Conservation (phyloP, 805 yeast species). For the Teunomyces gatunensis region DNA sequence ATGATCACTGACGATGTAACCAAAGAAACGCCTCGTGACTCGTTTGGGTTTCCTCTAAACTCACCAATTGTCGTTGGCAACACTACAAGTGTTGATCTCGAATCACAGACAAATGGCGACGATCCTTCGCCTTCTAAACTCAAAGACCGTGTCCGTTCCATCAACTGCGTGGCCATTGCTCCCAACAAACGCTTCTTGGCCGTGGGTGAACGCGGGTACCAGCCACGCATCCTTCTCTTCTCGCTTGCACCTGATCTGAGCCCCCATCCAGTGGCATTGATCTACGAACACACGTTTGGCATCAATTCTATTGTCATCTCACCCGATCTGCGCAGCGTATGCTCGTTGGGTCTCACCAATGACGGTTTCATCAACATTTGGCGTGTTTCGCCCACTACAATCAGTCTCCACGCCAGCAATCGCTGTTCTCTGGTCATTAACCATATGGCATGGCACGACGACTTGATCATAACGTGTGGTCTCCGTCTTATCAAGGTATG, state of each 20-base stretch:
- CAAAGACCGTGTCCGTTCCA: slow-evolving; percentile 46
- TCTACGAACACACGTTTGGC: slow-evolving; percentile 67
- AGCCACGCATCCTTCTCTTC: slow-evolving; percentile 61
- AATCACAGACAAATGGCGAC: slow-evolving; percentile 6
- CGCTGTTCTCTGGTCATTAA: slow-evolving; percentile 60
- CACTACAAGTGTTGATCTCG: slow-evolving; percentile 8
- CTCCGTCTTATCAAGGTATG: slow-evolving; percentile 61
- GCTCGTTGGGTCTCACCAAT: slow-evolving; percentile 64
- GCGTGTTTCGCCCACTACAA: slow-evolving; percentile 31
- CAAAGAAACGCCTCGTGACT: slow-evolving; percentile 21
- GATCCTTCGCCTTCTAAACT: slow-evolving; percentile 22
- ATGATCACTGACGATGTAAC: slow-evolving; percentile 14
- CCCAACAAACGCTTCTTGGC: slow-evolving; percentile 56
- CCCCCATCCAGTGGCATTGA: slow-evolving; percentile 48
- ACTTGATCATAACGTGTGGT: slow-evolving; percentile 55
- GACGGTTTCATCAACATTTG: slow-evolving; percentile 70
- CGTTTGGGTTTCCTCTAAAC: slow-evolving; percentile 32
- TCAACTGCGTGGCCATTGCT: slow-evolving; percentile 57
- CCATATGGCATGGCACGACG: slow-evolving; percentile 55
- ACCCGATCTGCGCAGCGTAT: slow-evolving; percentile 52
- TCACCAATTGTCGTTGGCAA: slow-evolving; percentile 21
- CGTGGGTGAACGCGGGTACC: slow-evolving; percentile 69
- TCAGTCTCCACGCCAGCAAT: slow-evolving; percentile 49
- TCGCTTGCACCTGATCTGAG: slow-evolving; percentile 52
- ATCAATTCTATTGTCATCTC: slow-evolving; percentile 55